These are phyloP conservation scores for Apiospora koreana DNA, from an alignment of 2,329 filamentous ascomycete species.

Conservation along the genomic window DNA sequence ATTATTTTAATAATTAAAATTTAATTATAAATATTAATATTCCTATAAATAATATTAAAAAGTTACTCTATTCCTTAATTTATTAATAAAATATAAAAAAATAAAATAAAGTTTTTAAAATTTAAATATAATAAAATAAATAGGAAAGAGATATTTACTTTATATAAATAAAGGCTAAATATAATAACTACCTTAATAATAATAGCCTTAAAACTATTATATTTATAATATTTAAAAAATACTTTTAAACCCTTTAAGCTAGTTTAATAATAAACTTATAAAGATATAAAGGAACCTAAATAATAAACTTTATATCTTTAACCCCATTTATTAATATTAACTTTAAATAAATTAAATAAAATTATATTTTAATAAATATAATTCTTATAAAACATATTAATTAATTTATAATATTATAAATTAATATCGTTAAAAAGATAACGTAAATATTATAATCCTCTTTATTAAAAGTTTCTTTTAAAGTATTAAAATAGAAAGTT, in stretches of 20 bases:
- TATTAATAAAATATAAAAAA: neutral
- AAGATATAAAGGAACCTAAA: neutral
- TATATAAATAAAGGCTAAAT: no score
- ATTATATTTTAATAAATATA: no score
- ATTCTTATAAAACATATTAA: conserved; percentile 12
- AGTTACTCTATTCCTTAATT: neutral
- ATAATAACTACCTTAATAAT: neutral
- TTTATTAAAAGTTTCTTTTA: no score
- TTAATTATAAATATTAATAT: conserved; percentile 9
- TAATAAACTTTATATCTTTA: conserved; percentile 2
- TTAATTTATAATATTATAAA: no score
- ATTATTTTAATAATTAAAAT: conserved; percentile 3
- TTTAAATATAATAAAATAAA: neutral
- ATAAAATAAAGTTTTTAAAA: neutral
- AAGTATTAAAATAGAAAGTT: neutral
- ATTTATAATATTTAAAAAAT: neutral
- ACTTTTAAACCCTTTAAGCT: neutral
- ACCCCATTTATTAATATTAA: neutral
- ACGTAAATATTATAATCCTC: conserved; percentile 2
- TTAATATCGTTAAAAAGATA: conserved; percentile 11
- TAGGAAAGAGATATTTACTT: neutral
- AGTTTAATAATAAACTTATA: conserved; percentile 4
- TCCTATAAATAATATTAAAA: neutral
- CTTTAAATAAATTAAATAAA: no score
- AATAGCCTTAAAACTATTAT: no score